Evolutionary conservation across 805 yeast species (phyloP), one percentile per base, ranked within the genome.

Genomic region (Wickerhamiella alocasiicola): DNA sequence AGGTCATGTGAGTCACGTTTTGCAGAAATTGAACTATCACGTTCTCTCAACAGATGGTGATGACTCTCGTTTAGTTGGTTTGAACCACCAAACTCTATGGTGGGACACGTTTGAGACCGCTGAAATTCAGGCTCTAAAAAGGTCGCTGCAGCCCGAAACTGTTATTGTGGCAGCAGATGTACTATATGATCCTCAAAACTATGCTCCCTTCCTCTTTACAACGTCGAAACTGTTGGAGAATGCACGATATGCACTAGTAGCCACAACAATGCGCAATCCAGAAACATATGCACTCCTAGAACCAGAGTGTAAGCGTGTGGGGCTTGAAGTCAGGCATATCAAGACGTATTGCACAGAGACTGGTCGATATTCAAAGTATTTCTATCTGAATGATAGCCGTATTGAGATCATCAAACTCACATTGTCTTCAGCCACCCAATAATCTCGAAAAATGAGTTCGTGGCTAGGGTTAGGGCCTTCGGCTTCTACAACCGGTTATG

Each of bases 81-180:
- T 77, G 15, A 36, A 36, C 37, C 9, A 51, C 68, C 20, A 82
- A 81, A 53, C 55, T n/a, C 18, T 26, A 1, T 23, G 37, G 39
- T 25, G 32, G 27, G 30, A 28, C n/a, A 29, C 37, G 12, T n/a
- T 11, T 6, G 17, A n/a, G n/a, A 31, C 18, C 7, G 17, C 11
- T 12, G 51, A 51, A 6, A 23, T 28, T 13, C 52, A 58, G 0
- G 42, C 51, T 9, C 57, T 32, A 9, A 11, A 20, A 19, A 13
- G 65, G 5, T 13, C 21, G 4, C 38, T 25, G 13, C 23, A 21
- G 30, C 18, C 16, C 5, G 26, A 37, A 3, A 75, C 77, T 49
- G 56, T 76, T 1, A 61, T 84, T 0, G 53, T 83, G 3, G 95
- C 87, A 0, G 91, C 95, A 0, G 97, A 87, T 57, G 83, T 87